Percentiles rank a stretch among this genome's conserved stretches.
Conservation (phyloP, 2,329 filamentous ascomycete genomes). For the Ophioceras dolichostomum region DNA sequence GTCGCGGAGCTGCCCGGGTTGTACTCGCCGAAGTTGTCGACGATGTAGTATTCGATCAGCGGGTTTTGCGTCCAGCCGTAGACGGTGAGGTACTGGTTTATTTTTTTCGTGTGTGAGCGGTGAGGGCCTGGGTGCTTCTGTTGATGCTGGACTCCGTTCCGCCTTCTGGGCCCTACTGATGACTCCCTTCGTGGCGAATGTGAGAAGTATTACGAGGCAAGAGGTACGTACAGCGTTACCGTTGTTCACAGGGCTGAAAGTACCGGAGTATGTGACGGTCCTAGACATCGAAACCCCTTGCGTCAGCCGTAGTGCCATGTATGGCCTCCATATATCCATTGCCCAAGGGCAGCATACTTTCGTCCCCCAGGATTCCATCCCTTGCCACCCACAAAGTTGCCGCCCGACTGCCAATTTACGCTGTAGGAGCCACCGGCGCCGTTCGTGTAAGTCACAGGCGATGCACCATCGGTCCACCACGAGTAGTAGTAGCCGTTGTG, state of each 20-base stretch:
- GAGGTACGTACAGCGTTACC: slow-evolving; percentile 1
- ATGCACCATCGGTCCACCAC: slow-evolving; percentile 43
- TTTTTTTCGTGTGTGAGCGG: too few relatives aligned
- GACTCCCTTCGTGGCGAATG: too few relatives aligned
- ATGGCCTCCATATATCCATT: too few relatives aligned
- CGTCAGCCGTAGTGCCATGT: too few relatives aligned
- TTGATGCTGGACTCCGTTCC: too few relatives aligned
- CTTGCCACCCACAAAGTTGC: slow-evolving; percentile 43
- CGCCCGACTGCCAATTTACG: slow-evolving; percentile 33
- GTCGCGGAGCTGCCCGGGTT: slow-evolving; percentile 7
- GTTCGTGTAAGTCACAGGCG: slow-evolving; percentile 41
- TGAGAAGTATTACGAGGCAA: not conserved
- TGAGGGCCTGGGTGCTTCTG: too few relatives aligned
- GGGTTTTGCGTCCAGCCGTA: slow-evolving; percentile 10
- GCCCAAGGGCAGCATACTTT: too few relatives aligned
- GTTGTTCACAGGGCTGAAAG: slow-evolving; percentile 2
- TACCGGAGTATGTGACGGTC: slow-evolving; percentile 1
- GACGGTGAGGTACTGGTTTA: slow-evolving; percentile 3
- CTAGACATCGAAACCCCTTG: too few relatives aligned
- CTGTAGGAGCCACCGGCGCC: slow-evolving; percentile 31
- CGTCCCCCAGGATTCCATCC: slow-evolving; percentile 34
- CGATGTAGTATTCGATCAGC: slow-evolving; percentile 10
- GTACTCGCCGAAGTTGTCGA: slow-evolving; percentile 9
- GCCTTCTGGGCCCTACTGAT: too few relatives aligned
- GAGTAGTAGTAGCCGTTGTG: slow-evolving; percentile 49